Conservation (phyloP, 495 filamentous ascomycete species). For the Penicillium coffeae region DNA sequence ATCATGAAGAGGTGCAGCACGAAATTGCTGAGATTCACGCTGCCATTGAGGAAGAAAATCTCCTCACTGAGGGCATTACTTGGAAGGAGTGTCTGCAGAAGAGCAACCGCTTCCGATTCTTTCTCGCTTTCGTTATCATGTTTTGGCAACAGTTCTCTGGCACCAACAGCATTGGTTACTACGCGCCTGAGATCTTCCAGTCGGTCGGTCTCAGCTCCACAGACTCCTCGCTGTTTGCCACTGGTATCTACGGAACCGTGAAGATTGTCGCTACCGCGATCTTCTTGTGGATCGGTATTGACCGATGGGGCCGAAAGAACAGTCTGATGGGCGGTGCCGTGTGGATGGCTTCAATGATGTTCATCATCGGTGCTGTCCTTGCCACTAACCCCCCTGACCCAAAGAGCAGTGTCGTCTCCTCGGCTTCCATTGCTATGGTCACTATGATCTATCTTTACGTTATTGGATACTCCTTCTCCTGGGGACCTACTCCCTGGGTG, state of each 20-base stretch:
- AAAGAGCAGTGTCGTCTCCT: conserved; percentile 22
- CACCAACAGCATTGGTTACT: conserved; percentile 50
- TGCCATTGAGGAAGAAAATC: conserved; percentile 38
- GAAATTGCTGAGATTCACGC: conserved; percentile 66
- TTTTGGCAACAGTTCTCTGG: conserved; percentile 53
- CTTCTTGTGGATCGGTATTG: conserved; percentile 65
- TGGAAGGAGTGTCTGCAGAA: conserved; percentile 37
- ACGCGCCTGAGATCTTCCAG: conserved; percentile 50
- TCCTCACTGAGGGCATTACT: conserved; percentile 34
- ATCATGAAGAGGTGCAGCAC: conserved; percentile 33
- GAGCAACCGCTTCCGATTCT: conserved; percentile 41
- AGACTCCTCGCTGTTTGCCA: conserved; percentile 46
- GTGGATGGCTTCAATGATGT: conserved; percentile 65
- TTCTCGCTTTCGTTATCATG: conserved; percentile 44
- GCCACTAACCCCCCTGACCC: conserved; percentile 40
- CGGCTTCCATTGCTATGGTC: conserved; percentile 45
- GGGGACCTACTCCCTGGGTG: conserved; percentile 49
- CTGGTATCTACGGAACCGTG: conserved; percentile 50
- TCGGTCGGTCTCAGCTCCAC: conserved; percentile 42
- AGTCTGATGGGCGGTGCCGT: conserved; percentile 66
- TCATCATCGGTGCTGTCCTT: conserved; percentile 72
- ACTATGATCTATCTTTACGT: conserved; percentile 56
- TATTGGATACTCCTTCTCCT: conserved; percentile 39
- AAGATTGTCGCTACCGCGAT: conserved; percentile 54
- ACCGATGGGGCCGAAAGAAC: conserved; percentile 62